Base-by-base conservation (phyloP, 2,329 filamentous ascomycete genomes). In the Colletotrichum sp. region DNA sequence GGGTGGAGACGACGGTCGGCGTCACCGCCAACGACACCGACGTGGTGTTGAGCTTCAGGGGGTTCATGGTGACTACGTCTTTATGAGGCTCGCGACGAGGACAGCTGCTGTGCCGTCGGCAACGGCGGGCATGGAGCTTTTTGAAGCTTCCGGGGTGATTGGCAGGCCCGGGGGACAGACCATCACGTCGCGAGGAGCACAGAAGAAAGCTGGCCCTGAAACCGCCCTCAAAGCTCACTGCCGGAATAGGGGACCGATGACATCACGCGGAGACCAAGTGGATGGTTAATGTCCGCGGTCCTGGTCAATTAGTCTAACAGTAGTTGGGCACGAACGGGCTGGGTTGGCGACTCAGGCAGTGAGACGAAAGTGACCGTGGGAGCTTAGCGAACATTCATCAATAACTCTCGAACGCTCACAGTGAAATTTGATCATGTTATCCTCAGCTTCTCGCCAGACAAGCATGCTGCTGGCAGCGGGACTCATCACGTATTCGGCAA, bases 1-100 rank as follows among this genome's bases (percentile, higher is more conserved):
- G 93, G 16, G 96, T 98, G 79, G 95, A 93, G 72, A 99, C 90
- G 63, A 98, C 94, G 5, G 95, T 96, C 15, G 97, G 96, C 77
- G 96, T 95, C 71, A 98, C 94, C 66, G 96, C 96, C 78, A 95
- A 90, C 73, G 93, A 92, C 76, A 99, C 93, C 16, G 94, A 93
- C 52, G 96, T 90, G 21, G 96, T 98, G 85, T 95, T 96, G 81
- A 97, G 91, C 71, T 82, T 82, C 16, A 77, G 69, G 39, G 77
- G 77, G 76, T 87, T 88, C 88, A 90, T 90, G 78, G 63, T 94
- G 7, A 16, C 60, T 18, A 21, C 49, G 30, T 68, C 59, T 15
- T 21, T 15, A 34, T 28, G 62, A 49, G 44, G 67, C 66, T 68
- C 36, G 18, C 60, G 26, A 36, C 26, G 6, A 34, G 65, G n/a